These are phyloP conservation scores for Cystobasidium sp. DNA, from an alignment of 1,284 basidiomycete species.

Conservation along the genomic window DNA sequence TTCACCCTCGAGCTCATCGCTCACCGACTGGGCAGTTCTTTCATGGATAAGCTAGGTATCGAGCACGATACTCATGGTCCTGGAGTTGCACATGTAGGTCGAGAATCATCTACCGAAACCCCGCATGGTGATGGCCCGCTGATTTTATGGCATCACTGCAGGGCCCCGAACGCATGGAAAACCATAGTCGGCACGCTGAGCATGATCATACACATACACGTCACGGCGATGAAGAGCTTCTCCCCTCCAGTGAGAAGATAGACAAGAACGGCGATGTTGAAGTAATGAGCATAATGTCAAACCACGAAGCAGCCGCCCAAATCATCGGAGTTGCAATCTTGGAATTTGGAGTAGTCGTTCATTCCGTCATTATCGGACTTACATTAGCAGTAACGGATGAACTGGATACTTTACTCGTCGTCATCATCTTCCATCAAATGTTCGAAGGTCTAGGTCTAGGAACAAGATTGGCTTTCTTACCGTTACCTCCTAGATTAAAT, in stretches of 20 bases:
- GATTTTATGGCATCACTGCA: background rate
- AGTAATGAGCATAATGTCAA: slow-evolving; percentile 12
- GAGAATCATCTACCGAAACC: too few species aligned
- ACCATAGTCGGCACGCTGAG: slow-evolving; percentile 24
- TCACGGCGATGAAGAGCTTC: slow-evolving; percentile 27
- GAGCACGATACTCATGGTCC: slow-evolving; percentile 49
- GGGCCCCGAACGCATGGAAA: slow-evolving; percentile 33
- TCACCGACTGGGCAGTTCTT: slow-evolving; percentile 51
- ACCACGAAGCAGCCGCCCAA: slow-evolving; percentile 68
- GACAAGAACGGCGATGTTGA: slow-evolving; percentile 28
- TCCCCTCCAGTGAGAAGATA: slow-evolving; percentile 21
- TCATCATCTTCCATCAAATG: slow-evolving; percentile 69
- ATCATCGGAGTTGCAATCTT: slow-evolving; percentile 83
- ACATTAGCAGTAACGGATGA: slow-evolving; percentile 82
- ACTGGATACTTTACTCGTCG: slow-evolving; percentile 85
- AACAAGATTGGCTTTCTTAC: slow-evolving; percentile 71
- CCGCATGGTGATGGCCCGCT: background rate
- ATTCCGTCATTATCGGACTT: slow-evolving; percentile 79
- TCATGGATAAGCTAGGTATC: slow-evolving; percentile 50
- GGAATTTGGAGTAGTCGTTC: slow-evolving; percentile 72
- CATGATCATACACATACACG: slow-evolving; percentile 27
- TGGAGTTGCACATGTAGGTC: slow-evolving; percentile 40
- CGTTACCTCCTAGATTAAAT: slow-evolving; percentile 65
- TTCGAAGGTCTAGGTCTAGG: slow-evolving; percentile 92
- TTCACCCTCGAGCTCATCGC: slow-evolving; percentile 84